These are phyloP conservation scores for Xylaria cubensis DNA, from an alignment of 495 filamentous ascomycete genomes.

Conservation along the genomic window DNA sequence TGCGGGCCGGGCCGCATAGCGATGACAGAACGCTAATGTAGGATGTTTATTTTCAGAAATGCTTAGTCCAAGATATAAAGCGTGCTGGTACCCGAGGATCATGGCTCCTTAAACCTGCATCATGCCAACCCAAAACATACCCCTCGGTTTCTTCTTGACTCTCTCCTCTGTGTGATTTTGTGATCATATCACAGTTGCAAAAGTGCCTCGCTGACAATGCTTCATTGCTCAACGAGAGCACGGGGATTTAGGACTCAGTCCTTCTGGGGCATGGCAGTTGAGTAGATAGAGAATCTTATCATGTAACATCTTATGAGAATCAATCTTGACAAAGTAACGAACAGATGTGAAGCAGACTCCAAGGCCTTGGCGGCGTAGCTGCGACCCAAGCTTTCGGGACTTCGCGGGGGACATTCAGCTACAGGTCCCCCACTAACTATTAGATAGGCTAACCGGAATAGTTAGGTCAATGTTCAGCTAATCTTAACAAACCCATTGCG, in stretches of 20 bases:
- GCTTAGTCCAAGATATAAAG: constrained; percentile 31
- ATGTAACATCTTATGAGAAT: too few species aligned
- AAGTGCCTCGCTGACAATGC: too few species aligned
- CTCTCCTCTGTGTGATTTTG: too few species aligned
- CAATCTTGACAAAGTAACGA: neutral
- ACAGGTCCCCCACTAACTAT: neutral
- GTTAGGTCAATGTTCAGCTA: constrained; percentile 16
- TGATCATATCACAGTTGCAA: too few species aligned
- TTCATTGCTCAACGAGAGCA: too few species aligned
- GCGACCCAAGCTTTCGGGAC: constrained; percentile 13
- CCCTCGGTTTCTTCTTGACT: constrained; percentile 64
- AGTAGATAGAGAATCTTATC: too few species aligned
- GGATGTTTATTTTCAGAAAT: too few species aligned
- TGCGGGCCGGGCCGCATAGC: too few species aligned
- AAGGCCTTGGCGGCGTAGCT: neutral
- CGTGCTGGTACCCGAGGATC: constrained; percentile 47
- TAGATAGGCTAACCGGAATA: constrained; percentile 17
- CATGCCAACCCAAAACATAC: constrained; percentile 33
- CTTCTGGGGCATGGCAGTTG: too few species aligned
- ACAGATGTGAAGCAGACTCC: neutral
- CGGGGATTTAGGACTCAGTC: too few species aligned
- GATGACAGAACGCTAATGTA: too few species aligned
- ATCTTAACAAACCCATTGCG: constrained; percentile 1
- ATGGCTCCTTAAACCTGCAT: constrained; percentile 53
- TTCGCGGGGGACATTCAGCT: neutral